These are phyloP conservation scores for Kodamaea suecica DNA, from an alignment of 1,139 yeast species.

Conservation along the genomic window DNA sequence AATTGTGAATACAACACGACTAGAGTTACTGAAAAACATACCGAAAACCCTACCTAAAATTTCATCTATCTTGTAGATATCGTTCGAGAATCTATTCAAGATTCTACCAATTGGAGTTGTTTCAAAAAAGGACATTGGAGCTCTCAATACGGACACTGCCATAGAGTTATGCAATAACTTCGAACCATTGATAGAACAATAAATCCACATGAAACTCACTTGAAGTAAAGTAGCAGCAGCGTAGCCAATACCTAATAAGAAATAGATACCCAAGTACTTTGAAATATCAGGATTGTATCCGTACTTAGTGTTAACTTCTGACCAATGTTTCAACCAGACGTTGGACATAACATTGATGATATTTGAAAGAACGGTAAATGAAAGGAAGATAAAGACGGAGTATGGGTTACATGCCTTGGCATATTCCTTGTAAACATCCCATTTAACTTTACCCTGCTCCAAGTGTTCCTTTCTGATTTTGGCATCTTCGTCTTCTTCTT, in stretches of 20 bases:
- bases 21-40: constrained; percentile 71
- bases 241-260: constrained; percentile 62
- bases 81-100: constrained; percentile 90
- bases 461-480: constrained; percentile 60
- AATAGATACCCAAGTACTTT: constrained; percentile 72
- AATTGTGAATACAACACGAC: constrained; percentile 77
- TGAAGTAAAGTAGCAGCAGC: constrained; percentile 65
- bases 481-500: constrained; percentile 43
- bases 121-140: constrained; percentile 97
- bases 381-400: constrained; percentile 58
- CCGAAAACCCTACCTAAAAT: constrained; percentile 78
- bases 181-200: constrained; percentile 83
- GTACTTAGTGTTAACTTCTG: constrained; percentile 71
- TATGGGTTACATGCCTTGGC: constrained; percentile 84
- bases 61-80: constrained; percentile 89
- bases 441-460: constrained; percentile 92
- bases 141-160: constrained; percentile 78
- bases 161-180: constrained; percentile 70
- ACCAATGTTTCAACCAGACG: constrained; percentile 97
- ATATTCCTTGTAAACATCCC: constrained; percentile 80
- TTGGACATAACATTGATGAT: constrained; percentile 53
- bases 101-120: constrained; percentile 96
- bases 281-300: constrained; percentile 72
- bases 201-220: constrained; percentile 72
- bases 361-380: constrained; percentile 54